phyloP scores from a whole-genome alignment of 2,329 filamentous ascomycete genomes.

The Colletotrichum tamarilloi region DNA sequence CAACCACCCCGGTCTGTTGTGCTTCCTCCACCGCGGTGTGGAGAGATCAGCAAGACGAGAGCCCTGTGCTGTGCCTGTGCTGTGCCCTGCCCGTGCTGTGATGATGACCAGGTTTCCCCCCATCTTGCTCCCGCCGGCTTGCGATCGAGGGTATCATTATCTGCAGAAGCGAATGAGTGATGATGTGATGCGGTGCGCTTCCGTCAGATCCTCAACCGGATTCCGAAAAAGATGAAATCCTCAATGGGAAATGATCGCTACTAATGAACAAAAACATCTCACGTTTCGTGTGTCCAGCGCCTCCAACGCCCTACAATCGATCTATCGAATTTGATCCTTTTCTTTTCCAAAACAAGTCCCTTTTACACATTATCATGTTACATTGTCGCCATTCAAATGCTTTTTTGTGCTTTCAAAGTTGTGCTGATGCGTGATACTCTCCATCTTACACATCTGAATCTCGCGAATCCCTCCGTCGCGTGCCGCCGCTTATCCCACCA shows the following conservation, averaged over 20 bases:
- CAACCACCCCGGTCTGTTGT: neutral
- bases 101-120: neutral
- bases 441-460: neutral
- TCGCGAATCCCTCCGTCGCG: constrained; percentile 13
- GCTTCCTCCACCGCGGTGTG: neutral
- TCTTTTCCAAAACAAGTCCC: neutral
- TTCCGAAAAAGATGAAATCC: neutral
- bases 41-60: constrained; percentile 16
- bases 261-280: neutral
- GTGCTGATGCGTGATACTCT: neutral
- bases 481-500: too few relatives aligned
- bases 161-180: neutral
- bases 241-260: constrained; percentile 12
- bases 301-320: neutral
- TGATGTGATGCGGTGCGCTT: neutral
- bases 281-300: neutral
- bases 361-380: neutral
- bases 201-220: neutral
- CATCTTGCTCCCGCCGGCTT: neutral
- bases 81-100: constrained; percentile 6
- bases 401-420: neutral
- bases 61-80: constrained; percentile 24
- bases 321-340: neutral
- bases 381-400: neutral
- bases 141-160: constrained; percentile 3